These are phyloP conservation scores for Starmerella etchellsii DNA, from an alignment of 805 yeast species.

Conservation along the genomic window DNA sequence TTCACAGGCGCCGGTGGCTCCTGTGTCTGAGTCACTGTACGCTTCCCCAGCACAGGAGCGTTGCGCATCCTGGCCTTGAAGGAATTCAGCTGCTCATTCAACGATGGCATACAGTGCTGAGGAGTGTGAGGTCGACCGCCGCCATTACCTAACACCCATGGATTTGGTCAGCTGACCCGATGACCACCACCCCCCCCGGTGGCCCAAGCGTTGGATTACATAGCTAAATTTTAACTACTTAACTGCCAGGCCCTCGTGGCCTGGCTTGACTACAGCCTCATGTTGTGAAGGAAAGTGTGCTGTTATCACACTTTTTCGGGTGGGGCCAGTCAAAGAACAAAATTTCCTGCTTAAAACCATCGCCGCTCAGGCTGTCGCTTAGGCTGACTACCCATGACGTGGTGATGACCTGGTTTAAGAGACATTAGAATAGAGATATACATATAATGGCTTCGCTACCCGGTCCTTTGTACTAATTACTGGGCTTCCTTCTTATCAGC, in stretches of 20 bases:
- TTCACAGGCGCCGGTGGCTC: not conserved
- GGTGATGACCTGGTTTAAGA: slow-evolving; percentile 75
- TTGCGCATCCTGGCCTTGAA: slow-evolving; percentile 49
- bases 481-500: not conserved
- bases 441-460: not conserved
- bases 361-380: slow-evolving; percentile 90
- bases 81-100: slow-evolving; percentile 49
- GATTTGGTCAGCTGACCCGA: no score
- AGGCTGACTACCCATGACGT: slow-evolving; percentile 66
- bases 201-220: no score
- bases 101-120: slow-evolving; percentile 26
- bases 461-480: no score
- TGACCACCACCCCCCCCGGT: no score
- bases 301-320: not conserved
- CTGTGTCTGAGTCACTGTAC: slow-evolving; percentile 14
- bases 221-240: no score
- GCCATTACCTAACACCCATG: no score
- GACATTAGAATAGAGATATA: slow-evolving; percentile 10
- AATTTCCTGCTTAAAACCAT: slow-evolving; percentile 88
- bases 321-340: slow-evolving; percentile 13
- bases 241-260: no score
- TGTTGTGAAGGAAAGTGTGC: not conserved
- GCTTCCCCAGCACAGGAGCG: slow-evolving; percentile 38
- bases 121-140: no score
- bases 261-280: no score